Percentiles rank a stretch among this genome's conserved stretches.
These are phyloP conservation scores for Pyrenophora teres DNA, from an alignment of 2,329 filamentous ascomycete genomes.

Conservation along the genomic window DNA sequence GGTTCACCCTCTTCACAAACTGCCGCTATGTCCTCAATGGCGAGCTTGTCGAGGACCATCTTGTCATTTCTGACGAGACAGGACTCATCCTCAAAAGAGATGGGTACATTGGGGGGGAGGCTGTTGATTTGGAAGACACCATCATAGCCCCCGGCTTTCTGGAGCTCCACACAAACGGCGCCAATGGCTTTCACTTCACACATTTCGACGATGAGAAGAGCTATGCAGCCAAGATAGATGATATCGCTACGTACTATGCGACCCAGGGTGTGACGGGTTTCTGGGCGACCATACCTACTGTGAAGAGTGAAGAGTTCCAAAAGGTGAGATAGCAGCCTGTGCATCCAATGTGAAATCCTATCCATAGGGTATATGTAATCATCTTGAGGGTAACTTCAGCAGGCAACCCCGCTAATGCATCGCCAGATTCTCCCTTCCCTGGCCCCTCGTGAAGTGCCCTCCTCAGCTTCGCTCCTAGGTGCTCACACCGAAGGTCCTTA, in stretches of 20 bases:
- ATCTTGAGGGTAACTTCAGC: background rate
- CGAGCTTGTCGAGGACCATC: conserved; percentile 50
- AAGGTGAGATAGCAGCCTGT: conserved; percentile 36
- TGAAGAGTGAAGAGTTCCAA: conserved; percentile 53
- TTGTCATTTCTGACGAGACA: conserved; percentile 53
- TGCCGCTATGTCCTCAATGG: conserved; percentile 52
- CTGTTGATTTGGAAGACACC: conserved; percentile 54
- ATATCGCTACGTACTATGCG: conserved; percentile 56
- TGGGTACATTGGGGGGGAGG: conserved; percentile 52
- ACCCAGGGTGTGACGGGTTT: conserved; percentile 59
- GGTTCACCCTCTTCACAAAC: conserved; percentile 55
- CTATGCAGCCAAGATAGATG: conserved; percentile 53
- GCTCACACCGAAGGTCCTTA: conserved; percentile 64
- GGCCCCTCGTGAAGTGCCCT: conserved; percentile 48
- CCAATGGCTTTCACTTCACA: conserved; percentile 60
- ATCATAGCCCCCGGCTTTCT: conserved; percentile 61
- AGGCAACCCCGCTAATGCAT: conserved; percentile 8
- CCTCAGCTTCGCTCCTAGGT: conserved; percentile 58
- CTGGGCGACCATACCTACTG: conserved; percentile 60
- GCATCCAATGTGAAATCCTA: background rate
- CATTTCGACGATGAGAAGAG: conserved; percentile 51
- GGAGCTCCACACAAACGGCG: conserved; percentile 61
- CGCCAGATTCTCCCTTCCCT: conserved; percentile 55
- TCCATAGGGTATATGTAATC: background rate
- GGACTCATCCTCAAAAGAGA: conserved; percentile 51